A percentile compares a stretch with the other conserved stretches of the same genome.
Evolutionary conservation across 1,284 basidiomycete species (phyloP).

Genomic region (Ceratobasidium sp.): DNA sequence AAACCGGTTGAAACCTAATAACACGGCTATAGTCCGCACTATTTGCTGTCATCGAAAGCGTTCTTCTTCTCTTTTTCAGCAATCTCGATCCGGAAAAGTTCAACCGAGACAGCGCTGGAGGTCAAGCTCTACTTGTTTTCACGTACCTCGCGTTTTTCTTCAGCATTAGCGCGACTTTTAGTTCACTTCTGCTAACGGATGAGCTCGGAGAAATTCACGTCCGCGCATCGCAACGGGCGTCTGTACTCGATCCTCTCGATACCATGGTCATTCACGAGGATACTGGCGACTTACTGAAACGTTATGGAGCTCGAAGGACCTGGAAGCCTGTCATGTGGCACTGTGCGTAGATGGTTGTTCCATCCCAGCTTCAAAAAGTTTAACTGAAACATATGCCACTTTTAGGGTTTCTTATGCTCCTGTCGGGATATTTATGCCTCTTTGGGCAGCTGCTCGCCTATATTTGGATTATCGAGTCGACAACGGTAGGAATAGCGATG

Average conservation of each 20-base stretch:
- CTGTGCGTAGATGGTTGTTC: slow-evolving; percentile 9
- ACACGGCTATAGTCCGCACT: background rate
- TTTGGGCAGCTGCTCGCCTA: slow-evolving; percentile 20
- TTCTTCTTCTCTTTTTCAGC: slow-evolving; percentile 23
- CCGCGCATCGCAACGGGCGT: slow-evolving; percentile 6
- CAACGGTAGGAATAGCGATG: slow-evolving; percentile 9
- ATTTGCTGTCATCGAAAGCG: slow-evolving; percentile 24
- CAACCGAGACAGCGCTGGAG: slow-evolving; percentile 4
- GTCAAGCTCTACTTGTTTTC: background rate
- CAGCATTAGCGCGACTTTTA: slow-evolving; percentile 24
- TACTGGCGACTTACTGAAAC: slow-evolving; percentile 6
- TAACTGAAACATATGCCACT: background rate
- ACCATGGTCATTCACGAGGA: slow-evolving; percentile 11
- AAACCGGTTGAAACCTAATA: background rate
- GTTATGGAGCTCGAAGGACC: slow-evolving; percentile 18
- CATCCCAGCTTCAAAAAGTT: too few relatives aligned
- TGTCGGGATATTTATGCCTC: slow-evolving; percentile 13
- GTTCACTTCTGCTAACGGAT: slow-evolving; percentile 14
- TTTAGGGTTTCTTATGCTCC: slow-evolving; percentile 23
- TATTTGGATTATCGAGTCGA: slow-evolving; percentile 14
- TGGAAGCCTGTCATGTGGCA: slow-evolving; percentile 39
- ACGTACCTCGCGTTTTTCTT: slow-evolving; percentile 28
- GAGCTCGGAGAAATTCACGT: slow-evolving; percentile 18
- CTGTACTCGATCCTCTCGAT: background rate
- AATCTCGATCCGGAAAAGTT: background rate